These are phyloP conservation scores for Dactylellina leptospora DNA, from an alignment of 2,329 filamentous ascomycete species.

Conservation along the genomic window DNA sequence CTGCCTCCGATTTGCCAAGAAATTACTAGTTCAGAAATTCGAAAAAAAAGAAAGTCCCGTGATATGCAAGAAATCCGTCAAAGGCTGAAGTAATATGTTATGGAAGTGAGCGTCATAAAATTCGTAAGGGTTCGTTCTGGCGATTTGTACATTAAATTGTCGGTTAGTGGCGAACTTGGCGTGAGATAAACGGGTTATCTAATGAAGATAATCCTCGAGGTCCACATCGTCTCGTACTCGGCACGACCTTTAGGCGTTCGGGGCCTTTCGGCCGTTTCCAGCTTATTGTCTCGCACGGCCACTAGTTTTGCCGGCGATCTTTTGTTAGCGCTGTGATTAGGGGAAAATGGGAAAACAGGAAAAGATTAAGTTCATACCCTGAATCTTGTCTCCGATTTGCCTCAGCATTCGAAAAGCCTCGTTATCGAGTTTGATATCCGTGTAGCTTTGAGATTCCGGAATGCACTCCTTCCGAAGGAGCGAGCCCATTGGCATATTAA, in stretches of 20 bases:
- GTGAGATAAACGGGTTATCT: slow-evolving; percentile 8
- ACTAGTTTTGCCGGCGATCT: slow-evolving; percentile 7
- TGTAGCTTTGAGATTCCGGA: slow-evolving; percentile 38
- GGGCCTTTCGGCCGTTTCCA: slow-evolving; percentile 31
- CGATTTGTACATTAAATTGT: background rate
- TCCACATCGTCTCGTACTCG: slow-evolving; percentile 50
- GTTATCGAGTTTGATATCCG: slow-evolving; percentile 47
- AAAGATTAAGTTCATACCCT: slow-evolving; percentile 15
- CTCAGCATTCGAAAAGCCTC: slow-evolving; percentile 38
- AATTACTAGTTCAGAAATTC: background rate
- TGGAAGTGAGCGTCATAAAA: too few relatives aligned
- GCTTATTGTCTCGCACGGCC: slow-evolving; percentile 23
- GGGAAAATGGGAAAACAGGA: background rate
- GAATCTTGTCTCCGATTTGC: slow-evolving; percentile 41
- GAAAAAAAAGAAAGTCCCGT: slow-evolving; percentile 9
- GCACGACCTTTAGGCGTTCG: slow-evolving; percentile 21
- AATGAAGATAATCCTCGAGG: slow-evolving; percentile 42
- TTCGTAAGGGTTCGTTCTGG: slow-evolving; percentile 6
- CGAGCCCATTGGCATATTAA: slow-evolving; percentile 41
- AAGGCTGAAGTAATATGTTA: too few relatives aligned
- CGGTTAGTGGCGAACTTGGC: background rate
- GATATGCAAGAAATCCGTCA: slow-evolving; percentile 2
- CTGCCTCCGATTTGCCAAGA: slow-evolving; percentile 17
- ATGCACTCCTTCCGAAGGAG: slow-evolving; percentile 37
- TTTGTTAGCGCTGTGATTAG: background rate